Base-by-base conservation (phyloP, 2,329 filamentous ascomycete genomes). In the Botrytis cinerea region DNA sequence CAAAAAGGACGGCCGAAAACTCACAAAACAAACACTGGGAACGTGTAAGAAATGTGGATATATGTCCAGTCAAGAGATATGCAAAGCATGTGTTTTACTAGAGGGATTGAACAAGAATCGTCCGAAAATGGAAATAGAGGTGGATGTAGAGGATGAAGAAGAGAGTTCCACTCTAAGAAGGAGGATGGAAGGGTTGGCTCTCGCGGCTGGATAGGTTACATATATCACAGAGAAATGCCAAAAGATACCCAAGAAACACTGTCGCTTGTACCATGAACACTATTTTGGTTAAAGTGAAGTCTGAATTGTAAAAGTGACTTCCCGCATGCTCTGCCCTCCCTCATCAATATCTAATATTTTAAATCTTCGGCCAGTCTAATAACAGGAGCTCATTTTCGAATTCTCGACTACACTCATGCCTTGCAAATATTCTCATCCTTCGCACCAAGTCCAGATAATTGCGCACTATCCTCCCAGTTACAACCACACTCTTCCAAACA, bases 21-120 rank as follows among this genome's bases (percentile, higher is more conserved):
- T 83, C 18, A 83, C 87, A n/a, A 87, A 89, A 79, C 93, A 95
- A 82, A 90, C 91, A 22, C 87, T 98, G 77, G 93, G 95, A 2
- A 91, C 90, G 76, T 99, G 96, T 80, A 89, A 91, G 79, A 91
- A 89, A 70, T 99, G 96, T 78, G 96, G 96, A 22, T 99, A 98
- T 81, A 92, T 99, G 82, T 97, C 96, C 2, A 98, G 95, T 78
- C 96, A 99, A 82, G 88, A 89, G 45, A 89, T 98, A 57, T 99
- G 96, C 83, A 97, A 99, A 83, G 96, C 96, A 0, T 99, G 96
- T 81, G 92, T 91, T 75, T 85, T 99, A 62, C 87, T 99, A 4
- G 95, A 98, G 78, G 93, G 92, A 0, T 82, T 99, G 66, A 99
- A 99, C 81, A 98, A 96, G 83, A 91, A 91, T 77, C 84, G 89